Percentiles rank a stretch among this genome's conserved stretches.
Conservation (phyloP, 768 basidiomycete genomes). For the Scleroderma bovista region DNA sequence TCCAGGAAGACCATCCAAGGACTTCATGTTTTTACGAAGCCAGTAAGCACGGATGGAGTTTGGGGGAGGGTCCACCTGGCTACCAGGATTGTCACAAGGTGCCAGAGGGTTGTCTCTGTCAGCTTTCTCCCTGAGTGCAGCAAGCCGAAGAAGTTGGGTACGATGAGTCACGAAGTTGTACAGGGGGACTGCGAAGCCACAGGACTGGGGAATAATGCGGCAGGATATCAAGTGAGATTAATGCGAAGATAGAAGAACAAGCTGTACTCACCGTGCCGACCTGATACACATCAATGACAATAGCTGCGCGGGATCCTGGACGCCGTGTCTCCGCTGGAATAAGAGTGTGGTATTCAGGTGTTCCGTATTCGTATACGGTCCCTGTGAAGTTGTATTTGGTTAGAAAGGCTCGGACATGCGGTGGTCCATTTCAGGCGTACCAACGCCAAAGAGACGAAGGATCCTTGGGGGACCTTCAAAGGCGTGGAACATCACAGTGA, state of each 20-base stretch:
- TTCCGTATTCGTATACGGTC: slow-evolving; percentile 56
- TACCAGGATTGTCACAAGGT: slow-evolving; percentile 5
- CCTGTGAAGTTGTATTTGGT: slow-evolving; percentile 30
- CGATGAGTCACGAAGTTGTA: slow-evolving; percentile 57
- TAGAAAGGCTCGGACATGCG: background rate
- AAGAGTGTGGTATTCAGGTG: slow-evolving; percentile 51
- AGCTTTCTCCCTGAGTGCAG: slow-evolving; percentile 35
- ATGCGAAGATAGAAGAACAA: background rate
- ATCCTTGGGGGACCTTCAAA: slow-evolving; percentile 61
- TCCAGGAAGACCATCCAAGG: slow-evolving; percentile 57
- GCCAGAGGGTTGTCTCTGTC: slow-evolving; percentile 28
- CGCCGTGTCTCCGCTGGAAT: slow-evolving; percentile 43
- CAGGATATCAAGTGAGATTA: background rate
- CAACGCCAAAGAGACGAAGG: slow-evolving; percentile 51
- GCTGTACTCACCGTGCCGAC: slow-evolving; percentile 39
- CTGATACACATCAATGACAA: slow-evolving; percentile 57
- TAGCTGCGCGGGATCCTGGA: slow-evolving; percentile 55
- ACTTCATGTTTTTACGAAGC: slow-evolving; percentile 41
- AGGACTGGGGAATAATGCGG: slow-evolving; percentile 40
- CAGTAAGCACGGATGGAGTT: slow-evolving; percentile 51
- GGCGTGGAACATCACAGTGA: slow-evolving; percentile 58
- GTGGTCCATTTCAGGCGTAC: slow-evolving; percentile 24
- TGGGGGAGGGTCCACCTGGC: slow-evolving; percentile 1
- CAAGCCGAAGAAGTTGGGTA: slow-evolving; percentile 40
- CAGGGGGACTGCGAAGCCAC: slow-evolving; percentile 59